A percentile compares a stretch with the other conserved stretches of the same genome.
These are phyloP conservation scores for Cryptococcus hybrid DNA, from an alignment of 1,284 basidiomycete genomes.

Conservation along the genomic window DNA sequence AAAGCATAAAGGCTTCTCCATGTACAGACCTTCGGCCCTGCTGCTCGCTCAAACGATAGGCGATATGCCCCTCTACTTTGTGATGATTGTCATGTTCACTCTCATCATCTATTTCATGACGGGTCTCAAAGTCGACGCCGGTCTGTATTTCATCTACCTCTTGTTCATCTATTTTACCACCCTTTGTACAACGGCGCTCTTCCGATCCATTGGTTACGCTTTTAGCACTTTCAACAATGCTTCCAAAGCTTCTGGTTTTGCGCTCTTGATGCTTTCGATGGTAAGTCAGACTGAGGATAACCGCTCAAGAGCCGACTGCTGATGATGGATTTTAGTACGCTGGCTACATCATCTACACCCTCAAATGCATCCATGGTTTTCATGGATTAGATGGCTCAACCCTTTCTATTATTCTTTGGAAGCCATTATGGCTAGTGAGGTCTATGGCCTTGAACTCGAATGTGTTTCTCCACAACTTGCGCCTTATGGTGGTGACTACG, in stretches of 20 bases:
- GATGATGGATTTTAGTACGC: slow-evolving; percentile 40
- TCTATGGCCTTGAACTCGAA: slow-evolving; percentile 39
- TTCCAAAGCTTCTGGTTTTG: slow-evolving; percentile 50
- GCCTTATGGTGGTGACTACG: slow-evolving; percentile 39
- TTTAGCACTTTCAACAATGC: slow-evolving; percentile 36
- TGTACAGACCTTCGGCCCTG: slow-evolving; percentile 49
- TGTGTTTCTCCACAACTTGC: slow-evolving; percentile 50
- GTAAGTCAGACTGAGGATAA: too few relatives aligned
- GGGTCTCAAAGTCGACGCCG: slow-evolving; percentile 45
- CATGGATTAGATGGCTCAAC: slow-evolving; percentile 55
- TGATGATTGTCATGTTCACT: slow-evolving; percentile 47
- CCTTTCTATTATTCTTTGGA: slow-evolving; percentile 52
- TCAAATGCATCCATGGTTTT: slow-evolving; percentile 50
- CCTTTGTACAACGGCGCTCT: slow-evolving; percentile 52
- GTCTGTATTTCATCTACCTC: slow-evolving; percentile 6
- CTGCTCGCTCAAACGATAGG: slow-evolving; percentile 67
- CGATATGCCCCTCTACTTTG: slow-evolving; percentile 50
- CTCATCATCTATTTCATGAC: slow-evolving; percentile 50
- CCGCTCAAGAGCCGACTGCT: slow-evolving; percentile 4
- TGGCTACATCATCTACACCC: slow-evolving; percentile 45
- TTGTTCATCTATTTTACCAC: slow-evolving; percentile 26
- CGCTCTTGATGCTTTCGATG: slow-evolving; percentile 51
- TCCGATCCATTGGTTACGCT: slow-evolving; percentile 28
- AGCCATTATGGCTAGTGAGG: slow-evolving; percentile 54
- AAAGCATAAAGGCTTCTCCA: slow-evolving; percentile 53